Percentiles rank a stretch among this genome's conserved stretches.
Conservation (phyloP, 306 rosid genomes). For the Astragalus membranaceus region DNA sequence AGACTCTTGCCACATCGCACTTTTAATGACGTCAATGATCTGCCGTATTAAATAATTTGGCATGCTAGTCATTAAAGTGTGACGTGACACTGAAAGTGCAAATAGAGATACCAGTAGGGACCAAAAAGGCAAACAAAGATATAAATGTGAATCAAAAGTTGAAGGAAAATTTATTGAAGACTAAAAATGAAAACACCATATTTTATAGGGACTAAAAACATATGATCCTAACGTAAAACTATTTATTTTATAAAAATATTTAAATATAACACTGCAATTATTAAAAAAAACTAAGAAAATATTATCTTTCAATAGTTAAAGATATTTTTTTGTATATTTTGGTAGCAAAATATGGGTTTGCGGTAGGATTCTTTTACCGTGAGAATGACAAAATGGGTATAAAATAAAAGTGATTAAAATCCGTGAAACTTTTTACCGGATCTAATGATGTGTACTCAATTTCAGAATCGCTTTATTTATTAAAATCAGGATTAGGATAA, state of each 20-base stretch:
- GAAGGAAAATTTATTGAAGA: too few relatives aligned
- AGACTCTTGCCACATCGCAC: too few relatives aligned
- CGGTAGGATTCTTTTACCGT: neutral
- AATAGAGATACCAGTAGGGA: too few relatives aligned
- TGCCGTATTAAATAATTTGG: too few relatives aligned
- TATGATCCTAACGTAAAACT: too few relatives aligned
- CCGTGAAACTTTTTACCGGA: neutral
- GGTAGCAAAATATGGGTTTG: neutral
- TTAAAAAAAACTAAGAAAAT: neutral
- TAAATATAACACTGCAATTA: neutral
- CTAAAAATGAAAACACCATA: too few relatives aligned
- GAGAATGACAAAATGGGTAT: neutral
- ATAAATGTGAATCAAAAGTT: too few relatives aligned
- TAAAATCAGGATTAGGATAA: neutral
- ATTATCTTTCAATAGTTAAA: neutral
- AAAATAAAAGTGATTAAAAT: neutral
- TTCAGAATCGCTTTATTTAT: slow-evolving; percentile 11
- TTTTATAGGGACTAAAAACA: too few relatives aligned
- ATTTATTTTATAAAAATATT: neutral
- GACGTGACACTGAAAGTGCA: too few relatives aligned
- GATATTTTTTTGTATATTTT: neutral
- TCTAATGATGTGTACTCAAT: slow-evolving; percentile 11
- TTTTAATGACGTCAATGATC: too few relatives aligned
- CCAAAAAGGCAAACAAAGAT: too few relatives aligned
- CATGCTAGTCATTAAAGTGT: too few relatives aligned